Base-by-base conservation (phyloP, 306 rosid genomes). In the apple (Malus domestica) region DNA sequence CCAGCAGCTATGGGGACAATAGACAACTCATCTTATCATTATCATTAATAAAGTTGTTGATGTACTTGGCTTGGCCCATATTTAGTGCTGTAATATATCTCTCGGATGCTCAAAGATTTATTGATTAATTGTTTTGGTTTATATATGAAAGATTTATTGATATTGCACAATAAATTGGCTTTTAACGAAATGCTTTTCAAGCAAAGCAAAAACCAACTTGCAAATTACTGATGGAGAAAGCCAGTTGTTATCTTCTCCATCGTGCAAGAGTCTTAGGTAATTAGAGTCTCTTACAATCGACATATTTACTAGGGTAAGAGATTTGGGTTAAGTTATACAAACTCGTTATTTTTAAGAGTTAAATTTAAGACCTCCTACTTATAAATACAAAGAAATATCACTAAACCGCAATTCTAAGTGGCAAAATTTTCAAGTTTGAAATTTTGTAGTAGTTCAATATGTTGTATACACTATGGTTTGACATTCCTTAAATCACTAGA, bases 151-250 rank as follows among this genome's bases (percentile, higher is more conserved):
- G 51, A 70, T 76, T 78, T 78, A 71, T 46, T 69, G 38, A 63
- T 73, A 63, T 73, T 59, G 75, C 72, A 67, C n/a, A 80, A 70
- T 71, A 51, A 84, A 65, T 78, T 7, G 65, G 55, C 74, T 72
- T 78, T 78, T 68, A 72, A 38, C 76, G 33, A 69, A 76, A 70
- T 84, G 79, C 67, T 79, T 83, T 79, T 51, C 49, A 23, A 76
- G 60, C 38, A 79, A 85, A 85, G 81, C 76, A 71, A n/a, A 79
- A 33, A 29, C 70, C 82, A 82, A 45, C 79, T 52, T 79, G 76
- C 68, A n/a, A 32, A 23, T 73, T 74, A 75, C 72, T 73, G 82
- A 72, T 72, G 71, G 65, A 35, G 58, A 55, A 33, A 52, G 45
- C 70, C 18, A 35, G 25, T 65, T 33, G 45, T 63, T 18, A 33